phyloP scores from a whole-genome alignment of 2,329 filamentous ascomycete species.

The Parastagonospora avenae region DNA sequence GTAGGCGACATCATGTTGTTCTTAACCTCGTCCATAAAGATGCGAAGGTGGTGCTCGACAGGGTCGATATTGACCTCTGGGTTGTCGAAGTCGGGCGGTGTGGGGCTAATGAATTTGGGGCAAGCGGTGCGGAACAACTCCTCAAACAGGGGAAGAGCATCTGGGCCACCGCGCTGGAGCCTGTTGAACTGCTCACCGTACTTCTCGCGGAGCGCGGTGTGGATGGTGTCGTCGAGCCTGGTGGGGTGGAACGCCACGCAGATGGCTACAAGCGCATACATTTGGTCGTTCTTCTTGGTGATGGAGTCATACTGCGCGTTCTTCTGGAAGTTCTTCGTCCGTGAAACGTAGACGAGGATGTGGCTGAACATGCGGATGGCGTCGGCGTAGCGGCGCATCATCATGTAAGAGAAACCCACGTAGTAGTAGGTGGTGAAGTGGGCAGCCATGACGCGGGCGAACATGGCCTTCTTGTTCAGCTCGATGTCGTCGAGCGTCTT shows the following conservation, averaged over 20 bases:
- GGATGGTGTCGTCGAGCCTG: constrained; percentile 96
- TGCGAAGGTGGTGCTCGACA: constrained; percentile 91
- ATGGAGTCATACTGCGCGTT: constrained; percentile 97
- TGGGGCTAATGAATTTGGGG: constrained; percentile 99
- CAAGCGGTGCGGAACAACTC: constrained; percentile 97
- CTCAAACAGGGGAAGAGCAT: constrained; percentile 95
- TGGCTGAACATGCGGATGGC: constrained; percentile 99
- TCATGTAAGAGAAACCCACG: constrained; percentile 99
- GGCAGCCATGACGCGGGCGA: constrained; percentile 97
- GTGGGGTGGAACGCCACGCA: constrained; percentile 98
- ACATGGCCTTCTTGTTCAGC: constrained; percentile 99
- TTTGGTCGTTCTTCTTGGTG: constrained; percentile 99
- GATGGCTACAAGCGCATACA: constrained; percentile 98
- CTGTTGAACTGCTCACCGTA: constrained; percentile 98
- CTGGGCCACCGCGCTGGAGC: constrained; percentile 93
- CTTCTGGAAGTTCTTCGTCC: constrained; percentile 99
- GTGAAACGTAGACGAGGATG: constrained; percentile 97
- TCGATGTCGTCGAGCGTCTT: constrained; percentile 99
- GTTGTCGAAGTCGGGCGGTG: constrained; percentile 96
- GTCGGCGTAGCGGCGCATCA: constrained; percentile 99
- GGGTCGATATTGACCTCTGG: constrained; percentile 95
- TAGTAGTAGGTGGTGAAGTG: constrained; percentile 99
- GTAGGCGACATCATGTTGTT: constrained; percentile 98
- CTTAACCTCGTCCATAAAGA: constrained; percentile 99
- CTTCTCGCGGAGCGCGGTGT: constrained; percentile 97